Conservation (phyloP, 352 stramenopile species). For the Phytopythium helicoides region DNA sequence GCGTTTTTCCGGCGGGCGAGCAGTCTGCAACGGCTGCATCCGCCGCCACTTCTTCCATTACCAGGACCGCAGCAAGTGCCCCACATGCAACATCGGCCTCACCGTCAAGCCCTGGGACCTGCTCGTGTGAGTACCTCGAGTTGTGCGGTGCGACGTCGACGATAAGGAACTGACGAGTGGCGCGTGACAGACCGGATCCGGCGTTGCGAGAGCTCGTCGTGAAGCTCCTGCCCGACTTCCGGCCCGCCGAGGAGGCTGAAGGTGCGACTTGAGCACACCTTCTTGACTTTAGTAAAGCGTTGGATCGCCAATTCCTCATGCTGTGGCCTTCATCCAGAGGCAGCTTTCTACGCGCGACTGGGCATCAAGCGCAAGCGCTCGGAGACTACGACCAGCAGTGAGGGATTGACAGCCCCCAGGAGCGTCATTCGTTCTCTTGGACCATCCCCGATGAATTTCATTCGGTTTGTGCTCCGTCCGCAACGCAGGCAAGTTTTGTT, state of each 20-base stretch:
- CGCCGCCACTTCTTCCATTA: conserved; percentile 36
- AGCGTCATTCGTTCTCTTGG: conserved; percentile 7
- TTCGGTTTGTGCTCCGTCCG: conserved; percentile 45
- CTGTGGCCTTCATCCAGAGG: conserved; percentile 13
- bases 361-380: conserved; percentile 58
- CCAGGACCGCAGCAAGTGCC: conserved; percentile 30
- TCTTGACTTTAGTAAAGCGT: conserved; percentile 18
- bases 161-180: conserved; percentile 15
- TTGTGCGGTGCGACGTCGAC: not conserved
- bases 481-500: conserved; percentile 26
- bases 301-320: conserved; percentile 15
- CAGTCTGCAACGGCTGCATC: conserved; percentile 72
- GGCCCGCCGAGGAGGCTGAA: conserved; percentile 35
- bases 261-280: conserved; percentile 14
- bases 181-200: conserved; percentile 47
- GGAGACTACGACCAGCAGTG: not conserved
- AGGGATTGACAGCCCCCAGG: not conserved
- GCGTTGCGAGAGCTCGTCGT: conserved; percentile 49
- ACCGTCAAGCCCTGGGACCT: conserved; percentile 49
- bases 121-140: conserved; percentile 40
- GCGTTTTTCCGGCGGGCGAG: not conserved
- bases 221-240: conserved; percentile 50
- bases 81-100: conserved; percentile 41
- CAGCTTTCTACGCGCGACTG: conserved; percentile 40
- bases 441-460: conserved; percentile 30